Conservation (phyloP, 306 rosid species). For the Prunus mume region DNA sequence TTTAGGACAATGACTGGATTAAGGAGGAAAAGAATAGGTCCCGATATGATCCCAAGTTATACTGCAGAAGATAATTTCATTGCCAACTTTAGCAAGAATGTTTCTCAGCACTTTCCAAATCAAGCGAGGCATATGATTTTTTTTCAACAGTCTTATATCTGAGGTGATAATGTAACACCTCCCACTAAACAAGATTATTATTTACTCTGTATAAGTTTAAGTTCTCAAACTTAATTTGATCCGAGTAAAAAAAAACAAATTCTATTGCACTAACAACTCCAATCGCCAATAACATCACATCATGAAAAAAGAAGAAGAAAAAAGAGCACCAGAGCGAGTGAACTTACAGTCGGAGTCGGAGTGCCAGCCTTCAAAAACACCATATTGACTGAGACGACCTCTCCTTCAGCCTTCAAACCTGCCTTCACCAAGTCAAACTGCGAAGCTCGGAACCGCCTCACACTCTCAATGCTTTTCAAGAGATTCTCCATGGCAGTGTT, state of each 20-base stretch:
- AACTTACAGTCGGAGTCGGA: constrained; percentile 82
- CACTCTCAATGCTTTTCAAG: constrained; percentile 75
- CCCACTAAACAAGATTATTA: neutral
- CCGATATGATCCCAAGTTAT: neutral
- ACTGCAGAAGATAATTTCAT: neutral
- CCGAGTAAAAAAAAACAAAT: neutral
- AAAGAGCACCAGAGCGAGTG: constrained; percentile 1
- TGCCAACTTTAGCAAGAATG: neutral
- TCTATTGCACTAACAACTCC: neutral
- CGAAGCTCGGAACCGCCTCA: constrained; percentile 72
- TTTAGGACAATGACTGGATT: neutral
- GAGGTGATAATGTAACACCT: neutral
- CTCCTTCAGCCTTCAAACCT: constrained; percentile 78
- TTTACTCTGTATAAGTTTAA: neutral
- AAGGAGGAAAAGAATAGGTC: neutral
- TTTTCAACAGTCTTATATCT: neutral
- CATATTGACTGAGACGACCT: constrained; percentile 80
- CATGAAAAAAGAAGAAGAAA: neutral
- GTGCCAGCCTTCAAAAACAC: constrained; percentile 86
- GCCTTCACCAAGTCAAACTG: constrained; percentile 84
- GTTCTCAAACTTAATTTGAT: neutral
- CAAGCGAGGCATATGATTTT: neutral
- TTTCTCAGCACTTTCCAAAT: neutral
- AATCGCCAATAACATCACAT: neutral
- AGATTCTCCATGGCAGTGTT: constrained; percentile 91